phyloP scores from a whole-genome alignment of 1,284 basidiomycete genomes.

The Volvariella surrecta region DNA sequence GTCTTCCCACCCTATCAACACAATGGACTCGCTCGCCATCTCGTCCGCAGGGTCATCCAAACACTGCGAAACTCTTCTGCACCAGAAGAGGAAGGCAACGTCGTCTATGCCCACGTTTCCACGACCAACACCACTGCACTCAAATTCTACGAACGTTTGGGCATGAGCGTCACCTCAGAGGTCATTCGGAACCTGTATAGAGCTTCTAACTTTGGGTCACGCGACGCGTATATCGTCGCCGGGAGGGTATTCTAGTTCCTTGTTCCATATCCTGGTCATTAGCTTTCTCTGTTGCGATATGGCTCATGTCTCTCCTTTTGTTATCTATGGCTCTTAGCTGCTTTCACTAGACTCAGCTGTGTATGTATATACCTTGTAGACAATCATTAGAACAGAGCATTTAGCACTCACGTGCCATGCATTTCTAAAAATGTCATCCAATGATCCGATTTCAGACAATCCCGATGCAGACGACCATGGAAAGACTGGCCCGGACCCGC shows the following conservation, averaged over 20 bases:
- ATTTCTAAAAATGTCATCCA: no score
- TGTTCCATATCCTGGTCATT: no score
- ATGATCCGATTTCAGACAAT: no score
- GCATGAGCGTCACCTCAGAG: constrained; percentile 23
- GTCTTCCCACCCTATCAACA: constrained; percentile 39
- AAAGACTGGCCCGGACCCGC: no score
- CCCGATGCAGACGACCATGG: no score
- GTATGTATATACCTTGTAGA: no score
- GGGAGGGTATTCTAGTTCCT: constrained; percentile 13
- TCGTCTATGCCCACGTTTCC: constrained; percentile 32
- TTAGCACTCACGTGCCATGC: no score
- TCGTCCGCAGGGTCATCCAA: constrained; percentile 29
- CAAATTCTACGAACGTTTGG: constrained; percentile 32
- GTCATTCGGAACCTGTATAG: constrained; percentile 29
- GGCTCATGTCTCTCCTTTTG: no score
- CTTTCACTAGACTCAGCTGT: no score
- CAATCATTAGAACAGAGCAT: no score
- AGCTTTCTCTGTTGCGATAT: no score
- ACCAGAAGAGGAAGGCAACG: constrained; percentile 10
- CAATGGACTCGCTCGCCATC: constrained; percentile 38
- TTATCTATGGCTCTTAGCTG: no score
- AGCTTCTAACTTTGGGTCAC: constrained; percentile 22
- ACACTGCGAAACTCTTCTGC: constrained; percentile 3
- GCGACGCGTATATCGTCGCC: constrained; percentile 30
- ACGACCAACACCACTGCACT: constrained; percentile 29